Base-by-base conservation (phyloP, 306 rosid species). In the Prinsepia uniflora region DNA sequence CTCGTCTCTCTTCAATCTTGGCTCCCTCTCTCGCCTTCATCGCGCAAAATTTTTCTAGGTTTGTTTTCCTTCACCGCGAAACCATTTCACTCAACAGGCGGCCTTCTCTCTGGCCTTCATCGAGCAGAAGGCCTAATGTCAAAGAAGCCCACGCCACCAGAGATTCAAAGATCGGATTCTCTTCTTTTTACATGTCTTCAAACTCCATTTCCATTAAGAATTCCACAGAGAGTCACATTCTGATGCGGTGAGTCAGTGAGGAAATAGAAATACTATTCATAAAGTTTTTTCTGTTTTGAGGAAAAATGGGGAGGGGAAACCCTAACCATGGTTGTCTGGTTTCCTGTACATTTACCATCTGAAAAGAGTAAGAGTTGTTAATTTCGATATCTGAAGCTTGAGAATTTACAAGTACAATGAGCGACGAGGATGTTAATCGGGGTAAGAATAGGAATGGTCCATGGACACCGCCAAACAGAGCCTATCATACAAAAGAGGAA, bases 341-440 rank as follows among this genome's bases (percentile, higher is more conserved):
- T 83, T 68, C 75, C 40, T 72, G 22, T 73, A n/a, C 77, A 19
- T 61, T 58, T 22, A 1, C 41, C 17, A 6, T 52, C 24, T n/a
- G 56, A 0, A n/a, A 52, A 52, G 10, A 10, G 36, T 66, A 54
- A n/a, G n/a, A n/a, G 72, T 76, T 50, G 73, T 39, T 65, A 75
- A 74, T 45, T 65, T 47, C 39, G n/a, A 73, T 59, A 20, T 14
- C 34, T 20, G 13, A 59, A 49, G 57, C 54, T 41, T 59, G 63
- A 48, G 24, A 22, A 20, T 20, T 70, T 72, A 49, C 8, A 14
- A 72, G 67, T 45, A 72, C 30, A 75, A 93, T 86, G 96, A 73
- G 77, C 68, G 89, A 72, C 56, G 82, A 77, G 15, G 85, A 64
- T 5, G 72, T 18, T 56, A 76, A 84, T 68, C 67, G n/a, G n/a